Evolutionary conservation across 1,284 basidiomycete species (phyloP), one percentile per base, ranked within the genome.

Genomic region (Trametes pubescens): DNA sequence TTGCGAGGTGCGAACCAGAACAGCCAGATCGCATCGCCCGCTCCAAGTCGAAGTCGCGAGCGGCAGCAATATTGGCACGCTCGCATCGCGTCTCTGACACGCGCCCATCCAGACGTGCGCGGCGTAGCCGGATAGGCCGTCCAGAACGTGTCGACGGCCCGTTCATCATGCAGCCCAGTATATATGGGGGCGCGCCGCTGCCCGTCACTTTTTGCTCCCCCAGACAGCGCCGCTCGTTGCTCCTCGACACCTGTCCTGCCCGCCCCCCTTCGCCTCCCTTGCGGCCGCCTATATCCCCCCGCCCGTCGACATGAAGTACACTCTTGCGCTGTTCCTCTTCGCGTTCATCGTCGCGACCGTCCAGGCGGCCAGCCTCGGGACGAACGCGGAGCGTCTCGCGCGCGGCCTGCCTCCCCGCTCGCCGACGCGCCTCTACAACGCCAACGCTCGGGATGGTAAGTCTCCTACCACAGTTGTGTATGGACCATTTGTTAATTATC

Each of bases 341-440:
- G 67, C 65, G 26, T 54, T 69, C 61, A 47, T 66, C 61, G 56
- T 66, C 61, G 67, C 65, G 32, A 65, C 67, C 59, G 65, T 69
- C 54, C 55, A 62, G 22, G 63, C 65, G 13, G 58, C 38, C 43
- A 37, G 53, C 4, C 18, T 63, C 48, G 65, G 61, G 43, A 64
- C 67, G 18, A 69, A 69, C 58, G 67, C 65, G 32, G 67, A 66
- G 47, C 67, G 67, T 38, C 58, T 69, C 58, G 67, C 67, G 34
- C 67, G 67, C 52, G 67, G 67, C 53, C 67, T 69, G 40, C 67
- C 67, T 9, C 67, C 67, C 9, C 61, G 59, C 43, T 58, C 67
- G 6, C 67, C 67, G 21, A 32, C 51, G 57, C 66, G 54, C 56
- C 65, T 66, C 37, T 69, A 63, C 63, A 59, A 24, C 0, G 49